These are phyloP conservation scores for Metschnikowia picachoensis DNA, from an alignment of 805 yeast species.

Conservation along the genomic window DNA sequence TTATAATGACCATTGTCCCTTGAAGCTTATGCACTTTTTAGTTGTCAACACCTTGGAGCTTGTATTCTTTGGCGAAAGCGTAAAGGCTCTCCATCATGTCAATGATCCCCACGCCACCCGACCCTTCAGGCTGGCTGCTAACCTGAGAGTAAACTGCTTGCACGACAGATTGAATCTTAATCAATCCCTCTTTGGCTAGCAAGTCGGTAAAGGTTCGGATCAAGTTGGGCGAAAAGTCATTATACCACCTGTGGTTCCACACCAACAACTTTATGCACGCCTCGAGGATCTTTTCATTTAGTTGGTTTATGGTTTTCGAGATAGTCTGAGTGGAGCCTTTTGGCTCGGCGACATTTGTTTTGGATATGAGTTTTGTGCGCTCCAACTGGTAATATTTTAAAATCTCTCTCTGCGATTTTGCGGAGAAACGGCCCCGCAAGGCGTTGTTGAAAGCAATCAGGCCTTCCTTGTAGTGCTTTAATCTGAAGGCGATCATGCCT, in stretches of 20 bases:
- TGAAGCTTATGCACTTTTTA: background rate
- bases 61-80: constrained; percentile 43
- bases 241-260: constrained; percentile 99
- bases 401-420: constrained; percentile 71
- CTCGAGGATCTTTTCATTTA: constrained; percentile 60
- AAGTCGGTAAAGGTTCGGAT: constrained; percentile 54
- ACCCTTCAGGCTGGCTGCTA: constrained; percentile 19
- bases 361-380: constrained; percentile 32
- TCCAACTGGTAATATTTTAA: constrained; percentile 61
- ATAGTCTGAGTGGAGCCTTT: constrained; percentile 27
- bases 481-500: constrained; percentile 79
- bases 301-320: constrained; percentile 36
- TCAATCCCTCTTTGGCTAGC: constrained; percentile 72
- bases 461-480: constrained; percentile 86
- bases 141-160: constrained; percentile 56
- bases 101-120: constrained; percentile 43
- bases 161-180: constrained; percentile 70
- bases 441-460: constrained; percentile 78
- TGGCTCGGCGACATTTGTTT: constrained; percentile 13
- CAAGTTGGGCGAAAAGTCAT: constrained; percentile 76
- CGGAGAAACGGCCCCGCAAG: constrained; percentile 70
- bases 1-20: background rate
- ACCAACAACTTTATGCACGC: constrained; percentile 74
- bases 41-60: constrained; percentile 40
- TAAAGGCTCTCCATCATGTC: constrained; percentile 54